Base-by-base conservation (phyloP, 805 yeast species). In the Pichia occidentalis region DNA sequence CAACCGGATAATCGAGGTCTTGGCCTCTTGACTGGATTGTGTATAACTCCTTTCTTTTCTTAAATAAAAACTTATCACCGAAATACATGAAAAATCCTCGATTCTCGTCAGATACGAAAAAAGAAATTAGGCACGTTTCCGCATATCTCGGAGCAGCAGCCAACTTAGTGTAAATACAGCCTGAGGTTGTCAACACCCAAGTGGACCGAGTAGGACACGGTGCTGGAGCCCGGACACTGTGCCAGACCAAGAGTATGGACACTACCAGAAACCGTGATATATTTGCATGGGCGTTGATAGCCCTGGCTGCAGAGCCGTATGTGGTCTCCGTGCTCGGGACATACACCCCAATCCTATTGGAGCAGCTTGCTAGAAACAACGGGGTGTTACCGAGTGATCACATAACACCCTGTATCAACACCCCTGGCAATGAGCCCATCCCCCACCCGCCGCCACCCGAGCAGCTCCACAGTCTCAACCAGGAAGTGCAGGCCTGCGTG, bases 311-410 rank as follows among this genome's bases (percentile, higher is more conserved):
- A 16, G 94, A 83, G 54, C 92, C 92, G 0, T 84, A 82, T 52
- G 70, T 81, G 4, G 92, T 83, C 7, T 76, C 85, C 27, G 87
- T 82, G 2, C 80, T 84, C 5, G 80, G 88, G 0, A 81, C 90
- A 0, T 84, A 80, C 54, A 80, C 83, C 5, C 92, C 92, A 0
- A 58, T 84, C 13, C 56, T 83, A 6, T 59, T 83, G 22, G 87
- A 83, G 44, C 81, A 78, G 48, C 68, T 78, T 43, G 94, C 88
- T 0, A 66, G 87, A 17, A 74, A 71, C 30, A 82, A 79, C 52
- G 90, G 86, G 19, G 90, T 84, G 7, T 53, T 68, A 40, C 59
- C 70, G 5, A 63, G 65, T 28, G 86, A 83, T 53, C 81, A 73
- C 44, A 41, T 70, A 2, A 62, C 70, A 10, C 77, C 78, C 1